Evolutionary conservation across 345 rosid genomes (phyloP).

Genomic region (Erucastrum elatum): DNA sequence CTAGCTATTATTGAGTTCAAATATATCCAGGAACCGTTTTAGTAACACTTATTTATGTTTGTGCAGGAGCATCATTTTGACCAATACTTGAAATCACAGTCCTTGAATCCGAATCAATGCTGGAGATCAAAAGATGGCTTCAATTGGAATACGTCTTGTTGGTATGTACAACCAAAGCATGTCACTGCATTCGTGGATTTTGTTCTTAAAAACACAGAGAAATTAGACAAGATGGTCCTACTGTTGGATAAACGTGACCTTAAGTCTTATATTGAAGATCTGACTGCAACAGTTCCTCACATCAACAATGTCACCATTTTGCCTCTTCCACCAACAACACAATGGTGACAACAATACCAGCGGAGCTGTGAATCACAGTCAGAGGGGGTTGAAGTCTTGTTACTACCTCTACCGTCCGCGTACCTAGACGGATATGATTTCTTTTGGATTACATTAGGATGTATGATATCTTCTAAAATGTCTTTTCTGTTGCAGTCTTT

Average conservation of each 20-base stretch:
- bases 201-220: not conserved
- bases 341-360: not conserved
- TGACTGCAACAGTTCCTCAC: not conserved
- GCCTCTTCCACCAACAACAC: not conserved
- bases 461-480: not conserved
- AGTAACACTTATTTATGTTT: not conserved
- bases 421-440: too few species aligned
- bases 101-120: not conserved
- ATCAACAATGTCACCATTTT: not conserved
- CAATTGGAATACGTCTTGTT: too few species aligned
- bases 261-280: not conserved
- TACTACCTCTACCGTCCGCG: not conserved
- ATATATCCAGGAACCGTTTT: not conserved
- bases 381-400: not conserved
- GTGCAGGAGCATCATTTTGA: not conserved
- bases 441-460: too few species aligned
- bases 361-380: not conserved
- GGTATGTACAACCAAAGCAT: not conserved
- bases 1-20: not conserved
- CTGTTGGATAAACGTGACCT: not conserved
- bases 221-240: conserved; percentile 4
- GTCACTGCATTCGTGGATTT: not conserved
- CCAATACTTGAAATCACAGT: not conserved
- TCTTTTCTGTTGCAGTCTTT: not conserved
- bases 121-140: not conserved